Percentiles rank a stretch among this genome's conserved stretches.
Conservation (phyloP, 176 grass and related monocot species). For the Metroxylon sagu region DNA sequence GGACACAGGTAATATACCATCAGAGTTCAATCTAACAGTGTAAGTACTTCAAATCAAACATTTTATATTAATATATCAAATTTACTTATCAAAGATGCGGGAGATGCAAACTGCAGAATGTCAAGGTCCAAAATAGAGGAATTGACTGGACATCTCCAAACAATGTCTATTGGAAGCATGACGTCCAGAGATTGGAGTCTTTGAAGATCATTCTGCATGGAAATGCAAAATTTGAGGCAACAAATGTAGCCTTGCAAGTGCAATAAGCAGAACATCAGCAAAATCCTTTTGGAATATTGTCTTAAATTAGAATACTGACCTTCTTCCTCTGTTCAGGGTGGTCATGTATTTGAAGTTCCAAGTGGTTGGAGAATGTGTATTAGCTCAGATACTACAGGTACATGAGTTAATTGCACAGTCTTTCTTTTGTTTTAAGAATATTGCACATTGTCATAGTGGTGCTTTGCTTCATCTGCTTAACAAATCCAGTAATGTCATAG, state of each 20-base stretch:
- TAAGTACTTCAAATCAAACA: too few relatives aligned
- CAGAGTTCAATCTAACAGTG: slow-evolving; percentile 1
- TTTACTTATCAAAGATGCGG: slow-evolving; percentile 42
- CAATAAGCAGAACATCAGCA: slow-evolving; percentile 4
- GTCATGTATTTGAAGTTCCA: slow-evolving; percentile 80
- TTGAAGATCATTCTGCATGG: slow-evolving; percentile 85
- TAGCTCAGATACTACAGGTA: slow-evolving; percentile 47
- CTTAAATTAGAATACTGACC: slow-evolving; percentile 15
- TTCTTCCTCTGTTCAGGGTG: slow-evolving; percentile 42
- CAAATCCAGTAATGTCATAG: too few relatives aligned
- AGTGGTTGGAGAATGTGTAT: slow-evolving; percentile 71
- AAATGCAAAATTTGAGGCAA: slow-evolving; percentile 92
- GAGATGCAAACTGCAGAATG: slow-evolving; percentile 63
- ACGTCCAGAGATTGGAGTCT: slow-evolving; percentile 76
- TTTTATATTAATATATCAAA: slow-evolving; percentile 15
- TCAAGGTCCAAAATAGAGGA: slow-evolving; percentile 76
- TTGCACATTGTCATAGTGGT: background rate
- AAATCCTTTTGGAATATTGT: slow-evolving; percentile 5
- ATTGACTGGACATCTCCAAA: slow-evolving; percentile 68
- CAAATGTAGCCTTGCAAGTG: slow-evolving; percentile 65
- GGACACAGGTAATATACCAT: slow-evolving; percentile 42
- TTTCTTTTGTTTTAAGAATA: background rate
- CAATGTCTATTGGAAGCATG: slow-evolving; percentile 94
- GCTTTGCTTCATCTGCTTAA: too few relatives aligned
- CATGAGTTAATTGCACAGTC: slow-evolving; percentile 2